Base-by-base conservation (phyloP, 768 basidiomycete genomes). In the Asterophora lycoperdoides region DNA sequence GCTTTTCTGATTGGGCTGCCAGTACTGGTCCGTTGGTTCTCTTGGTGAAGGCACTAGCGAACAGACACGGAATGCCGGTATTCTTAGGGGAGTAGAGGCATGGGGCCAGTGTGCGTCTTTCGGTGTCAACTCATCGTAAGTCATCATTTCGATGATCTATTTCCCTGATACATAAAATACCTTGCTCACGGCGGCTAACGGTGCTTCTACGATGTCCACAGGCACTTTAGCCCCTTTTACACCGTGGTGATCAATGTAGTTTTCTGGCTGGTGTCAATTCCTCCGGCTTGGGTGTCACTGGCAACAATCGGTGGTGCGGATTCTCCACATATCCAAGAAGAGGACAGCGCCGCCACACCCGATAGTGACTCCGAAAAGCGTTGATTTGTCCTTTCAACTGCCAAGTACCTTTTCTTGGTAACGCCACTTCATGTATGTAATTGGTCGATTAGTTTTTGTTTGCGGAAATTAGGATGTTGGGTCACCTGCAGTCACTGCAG, bases 71-170 rank as follows among this genome's bases (percentile, higher is more conserved):
- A 48, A 52, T n/a, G 48, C 60, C 3, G 52, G 54, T 5, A 36
- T 59, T 18, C 44, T 61, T 5, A 37, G 49, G 18, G 56, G 56
- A 8, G 34, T 56, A 26, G 56, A 57, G 35, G 50, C 58, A 4
- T 59, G 50, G 53, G 52, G 55, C 15, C 53, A 60, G 37, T 57
- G 55, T 19, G 49, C 51, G n/a, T 48, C 57, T 10, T 58, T 60
- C 48, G 52, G 53, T 6, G 48, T 59, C 29, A 46, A 44, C 19
- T 60, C 52, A 15, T 57, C 56, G 54, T 55, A 54, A 34, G 58
- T 49, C 23, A n/a, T n/a, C n/a, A n/a, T n/a, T n/a, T n/a, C n/a
- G n/a, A n/a, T n/a, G n/a, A n/a, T n/a, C n/a, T n/a, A n/a, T n/a
- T 36, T 19, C 46, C 17, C 32, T 28, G 10, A 8, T 46, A 18